Conservation (phyloP, 176 grass and related monocot genomes). For the Triticum urartu region DNA sequence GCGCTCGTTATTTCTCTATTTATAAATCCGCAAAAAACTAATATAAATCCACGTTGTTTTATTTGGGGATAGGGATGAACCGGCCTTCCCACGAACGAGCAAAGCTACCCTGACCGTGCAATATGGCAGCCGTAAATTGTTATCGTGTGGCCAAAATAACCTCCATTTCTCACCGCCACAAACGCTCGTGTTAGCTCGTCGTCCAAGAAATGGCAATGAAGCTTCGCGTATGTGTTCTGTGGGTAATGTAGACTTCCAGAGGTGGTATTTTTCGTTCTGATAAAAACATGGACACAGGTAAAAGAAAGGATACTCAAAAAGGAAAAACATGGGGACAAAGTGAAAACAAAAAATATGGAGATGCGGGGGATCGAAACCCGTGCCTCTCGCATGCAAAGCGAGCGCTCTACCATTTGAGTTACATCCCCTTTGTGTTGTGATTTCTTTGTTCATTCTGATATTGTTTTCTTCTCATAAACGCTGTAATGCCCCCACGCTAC, state of each 20-base stretch:
- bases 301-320: no score
- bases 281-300: no score
- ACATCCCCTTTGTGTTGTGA: conserved; percentile 43
- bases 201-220: no score
- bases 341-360: background rate
- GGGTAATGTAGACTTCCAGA: no score
- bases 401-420: conserved; percentile 99
- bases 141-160: background rate
- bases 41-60: background rate
- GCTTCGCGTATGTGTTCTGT: no score
- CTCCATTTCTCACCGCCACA: no score
- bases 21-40: background rate
- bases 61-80: background rate
- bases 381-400: conserved; percentile 99
- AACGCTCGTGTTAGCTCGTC: background rate
- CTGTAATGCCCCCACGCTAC: no score
- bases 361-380: conserved; percentile 87
- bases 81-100: background rate
- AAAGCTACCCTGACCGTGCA: background rate
- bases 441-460: no score
- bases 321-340: no score
- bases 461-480: no score
- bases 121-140: background rate
- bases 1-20: background rate
- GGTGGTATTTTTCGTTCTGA: no score